These are phyloP conservation scores for Coriolopsis trogii DNA, from an alignment of 1,284 basidiomycete species.

Conservation along the genomic window DNA sequence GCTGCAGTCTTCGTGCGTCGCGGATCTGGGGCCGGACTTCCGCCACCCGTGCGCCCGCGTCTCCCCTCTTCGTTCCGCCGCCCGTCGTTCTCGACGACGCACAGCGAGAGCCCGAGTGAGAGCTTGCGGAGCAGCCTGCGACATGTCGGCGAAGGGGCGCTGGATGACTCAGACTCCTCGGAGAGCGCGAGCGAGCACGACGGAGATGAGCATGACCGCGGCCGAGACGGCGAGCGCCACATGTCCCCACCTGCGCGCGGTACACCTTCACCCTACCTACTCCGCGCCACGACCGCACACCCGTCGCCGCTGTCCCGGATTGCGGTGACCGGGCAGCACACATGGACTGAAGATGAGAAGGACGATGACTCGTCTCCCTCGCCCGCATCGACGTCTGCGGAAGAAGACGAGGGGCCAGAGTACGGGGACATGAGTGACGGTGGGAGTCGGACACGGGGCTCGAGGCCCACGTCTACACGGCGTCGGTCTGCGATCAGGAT, in stretches of 20 bases:
- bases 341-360: constrained; percentile 51
- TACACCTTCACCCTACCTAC: constrained; percentile 36
- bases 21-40: constrained; percentile 24
- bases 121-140: constrained; percentile 38
- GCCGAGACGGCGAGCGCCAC: constrained; percentile 10
- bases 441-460: constrained; percentile 7
- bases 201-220: constrained; percentile 39
- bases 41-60: constrained; percentile 24
- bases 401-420: constrained; percentile 32
- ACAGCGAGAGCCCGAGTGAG: constrained; percentile 26
- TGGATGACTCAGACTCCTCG: constrained; percentile 74
- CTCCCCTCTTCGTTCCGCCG: constrained; percentile 27
- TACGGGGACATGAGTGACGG: constrained; percentile 8
- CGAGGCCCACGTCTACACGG: not conserved
- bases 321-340: constrained; percentile 48
- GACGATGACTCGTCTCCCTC: constrained; percentile 49
- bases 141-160: constrained; percentile 74
- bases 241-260: constrained; percentile 21
- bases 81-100: constrained; percentile 28
- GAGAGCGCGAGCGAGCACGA: constrained; percentile 41
- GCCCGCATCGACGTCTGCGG: constrained; percentile 39
- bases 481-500: constrained; percentile 7
- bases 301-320: constrained; percentile 65
- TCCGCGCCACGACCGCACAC: constrained; percentile 40
- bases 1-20: constrained; percentile 31